phyloP scores from a whole-genome alignment of 2,329 filamentous ascomycete species.

The Xylaria sp. region DNA sequence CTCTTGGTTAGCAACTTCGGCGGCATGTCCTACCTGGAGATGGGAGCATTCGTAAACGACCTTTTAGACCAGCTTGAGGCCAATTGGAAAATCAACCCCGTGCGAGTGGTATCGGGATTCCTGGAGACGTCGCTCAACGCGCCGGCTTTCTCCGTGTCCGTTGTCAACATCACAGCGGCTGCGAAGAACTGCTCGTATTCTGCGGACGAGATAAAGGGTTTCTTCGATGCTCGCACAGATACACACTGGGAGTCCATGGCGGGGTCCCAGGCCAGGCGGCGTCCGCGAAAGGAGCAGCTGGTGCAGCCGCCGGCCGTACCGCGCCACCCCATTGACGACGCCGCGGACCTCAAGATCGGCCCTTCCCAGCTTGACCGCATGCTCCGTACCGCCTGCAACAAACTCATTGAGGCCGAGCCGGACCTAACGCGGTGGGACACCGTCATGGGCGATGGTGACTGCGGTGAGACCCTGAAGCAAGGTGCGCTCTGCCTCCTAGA shows the following conservation, averaged over 20 bases:
- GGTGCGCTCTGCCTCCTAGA: slow-evolving; percentile 63
- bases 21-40: slow-evolving; percentile 67
- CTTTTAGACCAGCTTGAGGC: slow-evolving; percentile 61
- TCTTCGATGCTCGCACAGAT: slow-evolving; percentile 73
- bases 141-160: slow-evolving; percentile 74
- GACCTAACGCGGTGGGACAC: slow-evolving; percentile 73
- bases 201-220: slow-evolving; percentile 65
- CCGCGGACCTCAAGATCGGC: slow-evolving; percentile 62
- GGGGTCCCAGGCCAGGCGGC: slow-evolving; percentile 55
- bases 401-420: slow-evolving; percentile 67
- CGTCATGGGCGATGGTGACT: slow-evolving; percentile 73
- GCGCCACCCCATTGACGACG: slow-evolving; percentile 52
- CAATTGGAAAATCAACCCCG: slow-evolving; percentile 62
- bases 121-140: slow-evolving; percentile 79
- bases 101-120: slow-evolving; percentile 69
- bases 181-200: slow-evolving; percentile 59
- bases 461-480: slow-evolving; percentile 69
- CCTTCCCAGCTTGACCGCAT: slow-evolving; percentile 63
- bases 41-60: slow-evolving; percentile 66
- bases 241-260: slow-evolving; percentile 65
- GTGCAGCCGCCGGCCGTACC: slow-evolving; percentile 53
- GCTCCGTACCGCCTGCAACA: slow-evolving; percentile 64
- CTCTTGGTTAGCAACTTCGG: slow-evolving; percentile 70
- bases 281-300: slow-evolving; percentile 57
- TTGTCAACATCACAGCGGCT: slow-evolving; percentile 68